Conservation (phyloP, 2,329 filamentous ascomycete genomes). For the Claviceps humidiphila region DNA sequence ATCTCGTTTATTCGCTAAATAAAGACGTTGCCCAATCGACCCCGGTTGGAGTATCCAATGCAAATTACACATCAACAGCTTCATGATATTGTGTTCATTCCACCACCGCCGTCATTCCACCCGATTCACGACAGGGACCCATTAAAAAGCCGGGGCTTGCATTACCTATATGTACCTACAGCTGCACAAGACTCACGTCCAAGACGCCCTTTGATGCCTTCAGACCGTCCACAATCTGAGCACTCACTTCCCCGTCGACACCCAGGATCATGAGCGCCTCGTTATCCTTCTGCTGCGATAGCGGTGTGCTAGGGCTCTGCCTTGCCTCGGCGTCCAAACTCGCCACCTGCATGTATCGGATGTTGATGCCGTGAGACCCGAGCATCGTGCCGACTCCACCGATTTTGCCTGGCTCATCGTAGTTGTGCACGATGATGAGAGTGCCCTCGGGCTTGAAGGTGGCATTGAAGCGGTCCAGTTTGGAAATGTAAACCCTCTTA, state of each 20-base stretch:
- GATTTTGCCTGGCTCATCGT: constrained; percentile 71
- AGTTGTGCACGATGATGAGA: constrained; percentile 67
- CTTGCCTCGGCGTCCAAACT: constrained; percentile 26
- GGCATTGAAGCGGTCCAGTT: constrained; percentile 60
- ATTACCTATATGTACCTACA: constrained; percentile 18
- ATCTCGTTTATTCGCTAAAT: too few species aligned
- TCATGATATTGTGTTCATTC: too few species aligned
- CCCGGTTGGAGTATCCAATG: too few species aligned
- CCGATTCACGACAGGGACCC: too few species aligned
- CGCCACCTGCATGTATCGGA: constrained; percentile 66
- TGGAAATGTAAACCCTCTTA: constrained; percentile 53
- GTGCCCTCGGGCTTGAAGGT: constrained; percentile 62
- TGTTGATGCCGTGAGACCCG: constrained; percentile 60
- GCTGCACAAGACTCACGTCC: constrained; percentile 37
- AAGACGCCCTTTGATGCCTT: constrained; percentile 38
- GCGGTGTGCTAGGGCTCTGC: constrained; percentile 11
- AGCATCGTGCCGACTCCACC: constrained; percentile 61
- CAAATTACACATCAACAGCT: too few species aligned
- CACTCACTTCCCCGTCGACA: constrained; percentile 51
- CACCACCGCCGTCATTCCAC: too few species aligned
- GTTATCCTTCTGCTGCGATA: constrained; percentile 25
- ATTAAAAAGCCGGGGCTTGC: too few species aligned
- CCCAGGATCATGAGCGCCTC: constrained; percentile 77
- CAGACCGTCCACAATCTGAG: constrained; percentile 38
- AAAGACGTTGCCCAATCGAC: too few species aligned